phyloP scores from a whole-genome alignment of 441 rosid species.

The Populus hybrid region DNA sequence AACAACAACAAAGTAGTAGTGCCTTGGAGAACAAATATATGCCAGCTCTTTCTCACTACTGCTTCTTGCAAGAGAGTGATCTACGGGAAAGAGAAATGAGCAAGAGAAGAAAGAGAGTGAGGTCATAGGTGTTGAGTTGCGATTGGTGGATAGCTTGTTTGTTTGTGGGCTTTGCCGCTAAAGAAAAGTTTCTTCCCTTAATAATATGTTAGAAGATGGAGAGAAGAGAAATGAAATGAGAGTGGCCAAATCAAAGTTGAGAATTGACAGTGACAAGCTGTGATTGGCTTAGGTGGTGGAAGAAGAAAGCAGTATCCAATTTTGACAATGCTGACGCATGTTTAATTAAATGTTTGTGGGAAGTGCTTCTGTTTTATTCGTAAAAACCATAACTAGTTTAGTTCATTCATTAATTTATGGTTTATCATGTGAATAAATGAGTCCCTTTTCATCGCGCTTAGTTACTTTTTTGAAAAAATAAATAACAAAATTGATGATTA shows the following conservation, averaged over 20 bases:
- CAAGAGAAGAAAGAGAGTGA: conserved; percentile 1
- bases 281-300: conserved; percentile 26
- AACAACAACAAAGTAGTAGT: conserved; percentile 12
- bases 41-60: conserved; percentile 13
- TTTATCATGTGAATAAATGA: neutral
- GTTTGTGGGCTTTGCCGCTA: conserved; percentile 40
- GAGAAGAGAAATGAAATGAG: neutral
- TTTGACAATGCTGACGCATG: conserved; percentile 28
- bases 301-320: conserved; percentile 1
- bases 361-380: neutral
- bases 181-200: conserved; percentile 6
- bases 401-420: neutral
- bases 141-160: conserved; percentile 49
- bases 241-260: conserved; percentile 28
- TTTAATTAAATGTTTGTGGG: conserved; percentile 20
- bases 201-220: neutral
- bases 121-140: conserved; percentile 62
- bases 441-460: neutral
- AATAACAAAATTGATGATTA: too few relatives aligned
- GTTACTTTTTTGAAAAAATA: too few relatives aligned
- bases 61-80: conserved; percentile 14
- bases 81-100: conserved; percentile 26
- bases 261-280: conserved; percentile 26
- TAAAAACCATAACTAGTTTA: neutral
- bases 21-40: conserved; percentile 12